A percentile compares a stretch with the other conserved stretches of the same genome.
Conservation (phyloP, 768 basidiomycete genomes). For the Boletellus emodensis region DNA sequence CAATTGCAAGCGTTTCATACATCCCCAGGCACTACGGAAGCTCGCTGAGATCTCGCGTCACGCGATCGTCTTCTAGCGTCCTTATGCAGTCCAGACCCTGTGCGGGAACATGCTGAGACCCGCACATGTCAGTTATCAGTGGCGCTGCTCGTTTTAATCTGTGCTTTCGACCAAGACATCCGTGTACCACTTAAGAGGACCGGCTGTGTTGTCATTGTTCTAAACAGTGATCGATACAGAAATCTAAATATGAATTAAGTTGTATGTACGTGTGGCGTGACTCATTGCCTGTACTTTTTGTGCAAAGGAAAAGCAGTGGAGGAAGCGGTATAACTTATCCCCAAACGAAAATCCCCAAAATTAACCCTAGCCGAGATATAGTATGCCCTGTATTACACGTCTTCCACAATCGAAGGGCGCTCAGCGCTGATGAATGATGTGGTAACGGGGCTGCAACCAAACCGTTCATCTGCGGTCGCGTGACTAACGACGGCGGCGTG, state of each 20-base stretch:
- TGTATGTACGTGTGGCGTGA: constrained; percentile 11
- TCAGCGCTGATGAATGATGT: constrained; percentile 20
- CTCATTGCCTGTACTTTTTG: constrained; percentile 19
- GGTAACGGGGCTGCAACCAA: constrained; percentile 6
- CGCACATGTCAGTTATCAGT: constrained; percentile 4
- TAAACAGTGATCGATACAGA: constrained; percentile 13
- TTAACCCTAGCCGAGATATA: constrained; percentile 23
- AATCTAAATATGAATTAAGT: constrained; percentile 13
- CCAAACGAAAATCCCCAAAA: constrained; percentile 18
- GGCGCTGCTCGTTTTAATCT: constrained; percentile 10
- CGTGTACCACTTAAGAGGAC: background rate
- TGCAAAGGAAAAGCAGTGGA: constrained; percentile 2
- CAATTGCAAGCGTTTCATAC: background rate
- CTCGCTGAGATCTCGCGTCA: constrained; percentile 27
- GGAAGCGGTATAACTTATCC: constrained; percentile 27
- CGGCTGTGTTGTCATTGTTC: constrained; percentile 3
- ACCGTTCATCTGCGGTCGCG: constrained; percentile 28
- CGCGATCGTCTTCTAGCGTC: constrained; percentile 5
- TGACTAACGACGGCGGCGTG: constrained; percentile 19
- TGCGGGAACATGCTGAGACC: background rate
- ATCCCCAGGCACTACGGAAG: constrained; percentile 9
- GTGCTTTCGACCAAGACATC: constrained; percentile 6
- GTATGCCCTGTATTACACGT: constrained; percentile 15
- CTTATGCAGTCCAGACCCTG: background rate
- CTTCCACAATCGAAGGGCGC: constrained; percentile 18